Evolutionary conservation across 345 rosid genomes (phyloP).

Genomic region (Salix koriyanagi): DNA sequence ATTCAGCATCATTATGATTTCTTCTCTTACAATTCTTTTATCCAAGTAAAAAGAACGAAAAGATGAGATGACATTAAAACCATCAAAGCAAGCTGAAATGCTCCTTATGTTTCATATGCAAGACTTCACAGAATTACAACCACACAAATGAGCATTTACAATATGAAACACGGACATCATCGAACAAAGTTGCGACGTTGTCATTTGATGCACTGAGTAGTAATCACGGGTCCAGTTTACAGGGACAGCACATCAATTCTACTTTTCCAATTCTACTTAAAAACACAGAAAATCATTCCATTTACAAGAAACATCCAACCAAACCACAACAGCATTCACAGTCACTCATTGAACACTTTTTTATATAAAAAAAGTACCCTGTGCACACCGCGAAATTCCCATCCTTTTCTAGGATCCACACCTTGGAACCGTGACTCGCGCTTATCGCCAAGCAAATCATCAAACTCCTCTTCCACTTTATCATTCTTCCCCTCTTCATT

Average conservation of each 20-base stretch:
- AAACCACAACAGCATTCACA: not conserved
- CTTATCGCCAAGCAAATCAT: slow-evolving; percentile 37
- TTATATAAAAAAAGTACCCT: slow-evolving; percentile 44
- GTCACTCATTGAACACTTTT: not conserved
- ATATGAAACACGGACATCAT: no score
- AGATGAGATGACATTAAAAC: not conserved
- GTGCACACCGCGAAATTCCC: slow-evolving; percentile 92
- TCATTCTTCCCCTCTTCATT: slow-evolving; percentile 19
- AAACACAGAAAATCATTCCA: no score
- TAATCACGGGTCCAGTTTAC: no score
- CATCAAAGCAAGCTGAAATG: not conserved
- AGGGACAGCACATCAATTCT: no score
- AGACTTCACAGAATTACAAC: not conserved
- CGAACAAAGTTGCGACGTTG: no score
- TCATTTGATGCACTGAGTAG: no score
- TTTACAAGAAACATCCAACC: no score
- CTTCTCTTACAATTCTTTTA: not conserved
- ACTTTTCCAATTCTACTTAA: no score
- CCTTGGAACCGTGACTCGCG: slow-evolving; percentile 66
- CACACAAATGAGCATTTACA: not conserved
- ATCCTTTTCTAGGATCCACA: slow-evolving; percentile 85
- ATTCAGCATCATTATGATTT: not conserved
- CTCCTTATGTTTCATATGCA: not conserved
- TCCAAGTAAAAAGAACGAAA: no score
- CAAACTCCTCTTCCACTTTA: slow-evolving; percentile 37